phyloP scores from a whole-genome alignment of 164 flowering plant species.

The Euptelea pleiosperma region DNA sequence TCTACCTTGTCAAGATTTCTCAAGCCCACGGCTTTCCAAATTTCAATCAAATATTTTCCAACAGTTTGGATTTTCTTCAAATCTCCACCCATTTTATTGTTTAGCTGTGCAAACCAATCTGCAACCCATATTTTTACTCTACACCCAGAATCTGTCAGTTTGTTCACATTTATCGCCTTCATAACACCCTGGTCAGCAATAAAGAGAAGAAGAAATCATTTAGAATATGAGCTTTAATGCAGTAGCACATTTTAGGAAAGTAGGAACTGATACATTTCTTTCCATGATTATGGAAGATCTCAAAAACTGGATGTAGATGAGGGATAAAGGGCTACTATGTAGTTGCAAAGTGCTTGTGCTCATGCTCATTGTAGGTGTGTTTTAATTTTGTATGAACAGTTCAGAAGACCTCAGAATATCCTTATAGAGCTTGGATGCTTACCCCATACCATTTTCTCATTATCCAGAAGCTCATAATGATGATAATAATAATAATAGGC shows the following conservation, averaged over 20 bases:
- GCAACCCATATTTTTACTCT: conserved; percentile 91
- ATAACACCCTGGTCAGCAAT: conserved; percentile 63
- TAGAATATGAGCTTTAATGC: neutral
- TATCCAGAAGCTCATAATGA: too few relatives aligned
- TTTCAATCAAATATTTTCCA: conserved; percentile 80
- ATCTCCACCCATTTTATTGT: conserved; percentile 98
- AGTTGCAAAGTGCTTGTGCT: neutral
- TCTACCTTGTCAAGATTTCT: conserved; percentile 68
- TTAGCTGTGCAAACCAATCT: conserved; percentile 96
- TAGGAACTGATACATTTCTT: neutral
- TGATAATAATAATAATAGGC: too few relatives aligned
- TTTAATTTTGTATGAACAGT: too few relatives aligned
- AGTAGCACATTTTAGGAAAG: neutral
- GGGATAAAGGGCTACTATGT: neutral
- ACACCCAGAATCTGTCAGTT: conserved; percentile 76
- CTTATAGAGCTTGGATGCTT: too few relatives aligned
- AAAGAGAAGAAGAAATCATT: conserved; percentile 1
- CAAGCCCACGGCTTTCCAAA: conserved; percentile 97
- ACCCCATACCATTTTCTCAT: neutral
- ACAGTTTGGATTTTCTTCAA: conserved; percentile 74
- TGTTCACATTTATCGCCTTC: conserved; percentile 89
- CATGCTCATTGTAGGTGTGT: neutral
- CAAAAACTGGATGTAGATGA: neutral
- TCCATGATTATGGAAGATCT: neutral
- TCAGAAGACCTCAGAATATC: too few relatives aligned